Evolutionary conservation across 176 grass and related monocot species (phyloP).

Genomic region (maize (Zea mays)): DNA sequence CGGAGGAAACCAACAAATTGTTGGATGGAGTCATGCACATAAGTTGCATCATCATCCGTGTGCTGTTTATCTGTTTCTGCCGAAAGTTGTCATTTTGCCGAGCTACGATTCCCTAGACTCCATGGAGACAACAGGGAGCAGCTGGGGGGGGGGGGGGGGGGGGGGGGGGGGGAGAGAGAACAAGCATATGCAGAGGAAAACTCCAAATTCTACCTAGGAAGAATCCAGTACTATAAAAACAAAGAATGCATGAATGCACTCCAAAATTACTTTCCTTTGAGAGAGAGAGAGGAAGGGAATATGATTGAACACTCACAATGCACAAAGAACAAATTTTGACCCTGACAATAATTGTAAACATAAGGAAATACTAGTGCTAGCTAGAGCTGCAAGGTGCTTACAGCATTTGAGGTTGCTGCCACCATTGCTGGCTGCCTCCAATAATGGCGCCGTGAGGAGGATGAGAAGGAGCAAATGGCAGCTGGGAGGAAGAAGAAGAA

Average conservation of each 20-base stretch:
- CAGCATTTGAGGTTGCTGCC: constrained; percentile 29
- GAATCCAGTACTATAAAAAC: constrained; percentile 38
- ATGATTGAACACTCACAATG: neutral
- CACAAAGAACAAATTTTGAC: neutral
- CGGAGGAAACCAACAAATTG: constrained; percentile 52
- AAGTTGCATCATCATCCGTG: too few relatives aligned
- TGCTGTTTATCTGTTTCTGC: too few relatives aligned
- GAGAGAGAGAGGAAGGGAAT: too few relatives aligned
- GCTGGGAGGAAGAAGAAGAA: constrained; percentile 8
- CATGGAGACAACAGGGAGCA: constrained; percentile 16
- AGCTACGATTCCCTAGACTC: too few relatives aligned
- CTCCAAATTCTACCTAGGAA: constrained; percentile 79
- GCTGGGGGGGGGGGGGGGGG: too few relatives aligned
- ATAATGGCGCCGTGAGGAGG: constrained; percentile 14
- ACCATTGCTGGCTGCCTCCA: constrained; percentile 21
- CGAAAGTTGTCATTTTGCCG: too few relatives aligned
- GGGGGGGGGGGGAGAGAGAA: too few relatives aligned
- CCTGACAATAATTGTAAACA: neutral
- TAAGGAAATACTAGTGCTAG: neutral
- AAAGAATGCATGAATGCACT: constrained; percentile 6
- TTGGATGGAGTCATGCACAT: neutral
- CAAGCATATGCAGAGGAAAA: constrained; percentile 60
- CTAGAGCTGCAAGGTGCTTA: constrained; percentile 26
- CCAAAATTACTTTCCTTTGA: neutral
- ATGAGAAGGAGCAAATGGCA: constrained; percentile 29